Evolutionary conservation across 768 basidiomycete genomes (phyloP), one percentile per base, ranked within the genome.

Genomic region (Tricholomella constricta): DNA sequence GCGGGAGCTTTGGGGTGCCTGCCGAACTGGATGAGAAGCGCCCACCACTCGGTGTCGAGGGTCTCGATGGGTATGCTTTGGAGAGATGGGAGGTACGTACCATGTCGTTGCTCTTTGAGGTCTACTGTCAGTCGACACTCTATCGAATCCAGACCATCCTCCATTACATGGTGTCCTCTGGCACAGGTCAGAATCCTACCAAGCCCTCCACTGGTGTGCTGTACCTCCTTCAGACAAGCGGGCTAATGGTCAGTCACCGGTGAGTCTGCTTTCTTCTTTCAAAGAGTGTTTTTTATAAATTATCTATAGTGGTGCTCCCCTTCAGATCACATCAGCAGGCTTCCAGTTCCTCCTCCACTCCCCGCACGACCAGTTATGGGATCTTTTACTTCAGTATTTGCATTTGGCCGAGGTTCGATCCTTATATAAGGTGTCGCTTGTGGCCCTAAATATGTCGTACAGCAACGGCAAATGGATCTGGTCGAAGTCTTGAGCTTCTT

Each of bases 121-220:
- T 45, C 12, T 19, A 36, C 29, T 14, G 19, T 35, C 55, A 46
- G n/a, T n/a, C n/a, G n/a, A n/a, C n/a, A 57, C 36, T 41, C 23
- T 35, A 20, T 37, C 31, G 25, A 26, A 4, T 2, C 31, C 56
- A 98, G 94, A 94, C 93, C 0, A 96, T 98, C 62, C 78, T 98
- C 38, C 94, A 98, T 70, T 98, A 91, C 65, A 97, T 99, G 94
- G 97, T 99, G 3, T 94, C 92, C 8, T 96, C 90, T 27, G 91
- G 86, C 11, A 84, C 83, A 25, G 91, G 85, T n/a, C 83, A 89
- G 65, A 74, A 80, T 32, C 83, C 89, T 22, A 73, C 85, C 7
- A 84, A 82, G 65, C 93, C 94, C 6, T 90, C 90, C 0, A 83
- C 85, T 56, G 89, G 86, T 17, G 94, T 98, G 12, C 75, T 96